These are phyloP conservation scores for Komagataella pastoris DNA, from an alignment of 805 yeast genomes.

Conservation along the genomic window DNA sequence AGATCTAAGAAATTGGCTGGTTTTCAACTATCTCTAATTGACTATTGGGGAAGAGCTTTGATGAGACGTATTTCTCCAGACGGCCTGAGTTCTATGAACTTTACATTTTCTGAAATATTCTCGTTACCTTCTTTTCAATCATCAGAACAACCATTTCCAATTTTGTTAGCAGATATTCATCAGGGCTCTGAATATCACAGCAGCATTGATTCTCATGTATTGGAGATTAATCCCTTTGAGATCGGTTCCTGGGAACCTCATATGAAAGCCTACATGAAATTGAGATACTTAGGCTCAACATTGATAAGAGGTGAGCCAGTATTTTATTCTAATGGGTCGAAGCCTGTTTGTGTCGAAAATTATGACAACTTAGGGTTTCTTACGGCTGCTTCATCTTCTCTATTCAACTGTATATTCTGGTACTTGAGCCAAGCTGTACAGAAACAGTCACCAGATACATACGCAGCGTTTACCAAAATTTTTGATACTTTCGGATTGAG, in stretches of 20 bases:
- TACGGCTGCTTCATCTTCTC: conserved; percentile 71
- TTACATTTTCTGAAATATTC: conserved; percentile 25
- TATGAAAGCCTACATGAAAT: conserved; percentile 31
- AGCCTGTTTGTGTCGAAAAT: conserved; percentile 40
- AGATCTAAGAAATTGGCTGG: conserved; percentile 38
- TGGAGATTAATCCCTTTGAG: conserved; percentile 53
- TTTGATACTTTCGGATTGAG: conserved; percentile 29
- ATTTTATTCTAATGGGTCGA: neutral
- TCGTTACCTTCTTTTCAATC: conserved; percentile 21
- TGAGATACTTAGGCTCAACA: conserved; percentile 38
- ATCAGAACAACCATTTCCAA: conserved; percentile 35
- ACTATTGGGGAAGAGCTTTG: conserved; percentile 58
- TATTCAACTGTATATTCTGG: conserved; percentile 58
- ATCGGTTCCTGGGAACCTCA: conserved; percentile 55
- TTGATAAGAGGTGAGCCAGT: conserved; percentile 28
- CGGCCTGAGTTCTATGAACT: conserved; percentile 19
- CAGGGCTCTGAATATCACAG: conserved; percentile 14
- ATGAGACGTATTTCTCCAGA: conserved; percentile 30
- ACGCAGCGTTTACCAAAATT: conserved; percentile 34
- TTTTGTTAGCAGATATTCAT: conserved; percentile 25
- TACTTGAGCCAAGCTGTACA: neutral
- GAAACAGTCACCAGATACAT: conserved; percentile 25
- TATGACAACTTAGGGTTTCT: conserved; percentile 74
- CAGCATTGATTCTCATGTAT: conserved; percentile 19
- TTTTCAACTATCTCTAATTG: conserved; percentile 44